phyloP scores from a whole-genome alignment of 306 rosid genomes.

The Trichosanthes truncata region DNA sequence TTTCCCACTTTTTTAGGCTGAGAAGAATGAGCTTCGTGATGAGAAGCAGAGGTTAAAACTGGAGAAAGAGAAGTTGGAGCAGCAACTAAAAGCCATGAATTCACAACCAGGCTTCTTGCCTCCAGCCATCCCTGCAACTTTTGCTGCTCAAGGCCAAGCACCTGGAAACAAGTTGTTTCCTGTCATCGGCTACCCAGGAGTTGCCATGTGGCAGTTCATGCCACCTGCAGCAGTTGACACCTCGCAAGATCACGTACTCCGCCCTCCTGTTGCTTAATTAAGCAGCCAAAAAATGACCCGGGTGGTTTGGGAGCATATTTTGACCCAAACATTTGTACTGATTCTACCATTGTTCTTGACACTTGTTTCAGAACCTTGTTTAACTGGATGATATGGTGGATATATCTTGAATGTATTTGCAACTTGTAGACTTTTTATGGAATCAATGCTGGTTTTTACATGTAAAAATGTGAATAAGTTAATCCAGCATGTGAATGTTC shows the following conservation, averaged over 20 bases:
- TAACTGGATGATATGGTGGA: background rate
- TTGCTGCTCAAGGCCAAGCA: slow-evolving; percentile 65
- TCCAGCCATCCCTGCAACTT: slow-evolving; percentile 73
- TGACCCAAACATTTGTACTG: slow-evolving; percentile 6
- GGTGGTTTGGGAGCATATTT: background rate
- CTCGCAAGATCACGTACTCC: slow-evolving; percentile 94
- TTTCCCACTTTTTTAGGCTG: slow-evolving; percentile 30
- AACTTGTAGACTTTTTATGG: slow-evolving; percentile 19
- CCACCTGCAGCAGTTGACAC: slow-evolving; percentile 91
- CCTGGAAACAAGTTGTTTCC: slow-evolving; percentile 85
- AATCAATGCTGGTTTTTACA: slow-evolving; percentile 41
- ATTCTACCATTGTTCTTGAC: slow-evolving; percentile 4
- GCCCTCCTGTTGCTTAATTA: slow-evolving; percentile 88
- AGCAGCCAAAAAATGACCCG: slow-evolving; percentile 1
- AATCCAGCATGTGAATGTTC: background rate
- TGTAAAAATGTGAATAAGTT: slow-evolving; percentile 55
- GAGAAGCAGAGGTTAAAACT: slow-evolving; percentile 86
- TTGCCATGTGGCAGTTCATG: slow-evolving; percentile 98
- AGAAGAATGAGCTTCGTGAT: slow-evolving; percentile 89
- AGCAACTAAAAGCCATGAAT: slow-evolving; percentile 61
- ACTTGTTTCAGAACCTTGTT: background rate
- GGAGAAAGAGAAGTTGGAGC: slow-evolving; percentile 88
- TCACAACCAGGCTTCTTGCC: slow-evolving; percentile 68
- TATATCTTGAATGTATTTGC: slow-evolving; percentile 1
- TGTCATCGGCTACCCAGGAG: slow-evolving; percentile 75